Conservation (phyloP, 306 rosid genomes). For the Malus orientalis region DNA sequence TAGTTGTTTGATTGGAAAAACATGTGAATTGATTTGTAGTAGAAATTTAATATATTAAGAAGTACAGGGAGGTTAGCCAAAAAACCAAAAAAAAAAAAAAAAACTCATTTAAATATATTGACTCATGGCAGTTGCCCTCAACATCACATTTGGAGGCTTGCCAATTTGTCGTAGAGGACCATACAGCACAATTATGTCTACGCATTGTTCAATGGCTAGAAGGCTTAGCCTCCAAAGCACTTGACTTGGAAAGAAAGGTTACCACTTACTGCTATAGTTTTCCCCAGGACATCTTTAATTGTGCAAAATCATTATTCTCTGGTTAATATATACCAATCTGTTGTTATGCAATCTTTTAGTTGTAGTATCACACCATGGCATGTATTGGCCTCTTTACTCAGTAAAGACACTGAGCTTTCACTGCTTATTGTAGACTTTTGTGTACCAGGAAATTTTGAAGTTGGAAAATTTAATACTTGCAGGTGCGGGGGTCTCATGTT, state of each 20-base stretch:
- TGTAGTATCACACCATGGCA: background rate
- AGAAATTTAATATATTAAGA: background rate
- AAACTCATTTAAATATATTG: conserved; percentile 21
- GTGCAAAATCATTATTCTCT: background rate
- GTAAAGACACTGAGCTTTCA: background rate
- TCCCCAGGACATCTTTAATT: conserved; percentile 5
- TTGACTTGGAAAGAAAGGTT: conserved; percentile 90
- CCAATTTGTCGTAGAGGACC: conserved; percentile 80
- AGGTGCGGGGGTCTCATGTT: conserved; percentile 93
- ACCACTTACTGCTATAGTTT: conserved; percentile 11
- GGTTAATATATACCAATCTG: background rate
- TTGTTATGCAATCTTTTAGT: background rate
- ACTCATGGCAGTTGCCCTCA: conserved; percentile 55
- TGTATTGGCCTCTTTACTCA: background rate
- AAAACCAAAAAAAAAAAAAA: background rate
- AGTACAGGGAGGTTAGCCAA: background rate
- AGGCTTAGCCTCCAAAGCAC: conserved; percentile 85
- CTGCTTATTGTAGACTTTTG: background rate
- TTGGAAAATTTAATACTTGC: conserved; percentile 20
- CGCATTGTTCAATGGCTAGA: conserved; percentile 96
- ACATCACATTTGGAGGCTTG: conserved; percentile 88
- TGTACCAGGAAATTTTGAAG: background rate
- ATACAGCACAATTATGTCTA: conserved; percentile 76
- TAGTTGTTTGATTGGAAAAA: conserved; percentile 12
- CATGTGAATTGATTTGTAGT: background rate